These are phyloP conservation scores for Globisporangium carolinianum DNA, from an alignment of 352 stramenopile genomes.

Conservation along the genomic window DNA sequence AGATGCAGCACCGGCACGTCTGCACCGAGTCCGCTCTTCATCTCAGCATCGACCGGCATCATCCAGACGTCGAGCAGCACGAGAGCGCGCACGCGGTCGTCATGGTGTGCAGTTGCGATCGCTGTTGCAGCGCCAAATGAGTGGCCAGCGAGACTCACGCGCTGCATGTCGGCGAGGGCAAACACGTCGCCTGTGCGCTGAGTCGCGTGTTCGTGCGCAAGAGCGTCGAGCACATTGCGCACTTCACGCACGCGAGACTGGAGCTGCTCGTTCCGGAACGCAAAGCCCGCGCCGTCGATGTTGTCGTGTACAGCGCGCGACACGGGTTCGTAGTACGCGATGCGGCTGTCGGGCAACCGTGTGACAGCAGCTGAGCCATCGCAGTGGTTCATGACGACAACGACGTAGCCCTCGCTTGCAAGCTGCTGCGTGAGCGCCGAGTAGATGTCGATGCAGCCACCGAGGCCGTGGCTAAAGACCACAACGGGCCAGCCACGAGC, in stretches of 20 bases:
- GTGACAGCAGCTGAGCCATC: conserved; percentile 62
- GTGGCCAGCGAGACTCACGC: conserved; percentile 41
- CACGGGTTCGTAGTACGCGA: conserved; percentile 60
- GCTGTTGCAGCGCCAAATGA: conserved; percentile 63
- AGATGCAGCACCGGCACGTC: conserved; percentile 45
- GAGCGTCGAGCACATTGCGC: conserved; percentile 32
- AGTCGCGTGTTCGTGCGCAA: conserved; percentile 14
- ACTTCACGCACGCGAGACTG: conserved; percentile 46
- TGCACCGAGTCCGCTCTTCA: conserved; percentile 26
- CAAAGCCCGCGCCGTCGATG: conserved; percentile 40
- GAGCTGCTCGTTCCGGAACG: conserved; percentile 57
- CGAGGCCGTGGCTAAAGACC: conserved; percentile 60
- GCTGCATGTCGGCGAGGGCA: conserved; percentile 19
- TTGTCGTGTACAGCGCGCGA: conserved; percentile 37
- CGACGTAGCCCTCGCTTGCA: conserved; percentile 51
- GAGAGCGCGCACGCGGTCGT: conserved; percentile 34
- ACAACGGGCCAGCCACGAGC: conserved; percentile 34
- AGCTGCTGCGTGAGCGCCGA: conserved; percentile 53
- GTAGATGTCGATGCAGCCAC: conserved; percentile 55
- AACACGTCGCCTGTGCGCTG: conserved; percentile 20
- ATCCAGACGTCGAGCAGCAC: conserved; percentile 67
- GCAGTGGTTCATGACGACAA: conserved; percentile 54
- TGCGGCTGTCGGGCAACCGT: conserved; percentile 23
- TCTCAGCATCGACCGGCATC: conserved; percentile 40
- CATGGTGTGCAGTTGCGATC: conserved; percentile 36